Evolutionary conservation across 2,329 filamentous ascomycete genomes (phyloP), one percentile per base, ranked within the genome.

Genomic region (Fusarium staphyleae): DNA sequence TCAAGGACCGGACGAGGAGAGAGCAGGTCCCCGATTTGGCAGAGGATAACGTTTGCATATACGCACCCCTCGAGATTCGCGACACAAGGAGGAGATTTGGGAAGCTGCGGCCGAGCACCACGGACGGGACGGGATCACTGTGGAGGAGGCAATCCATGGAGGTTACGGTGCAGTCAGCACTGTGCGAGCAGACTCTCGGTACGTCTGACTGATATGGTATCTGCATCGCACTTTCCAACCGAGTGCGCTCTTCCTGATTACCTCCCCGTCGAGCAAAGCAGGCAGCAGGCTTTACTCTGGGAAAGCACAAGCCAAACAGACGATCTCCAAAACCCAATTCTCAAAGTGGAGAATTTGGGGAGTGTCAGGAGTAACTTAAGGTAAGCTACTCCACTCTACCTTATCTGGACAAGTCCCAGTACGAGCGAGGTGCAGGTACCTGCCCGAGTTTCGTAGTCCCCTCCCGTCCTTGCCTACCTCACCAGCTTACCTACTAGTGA

Each of bases 281-380:
- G n/a, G n/a, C n/a, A 32, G 22, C 43, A 29, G 33, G 36, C 47
- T 37, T 41, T 13, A 46, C 33, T 40, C 47, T 39, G 19, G 44
- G 18, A 34, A 12, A 40, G 50, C 53, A 45, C 54, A 56, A 46
- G 50, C 49, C 61, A 57, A 52, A 45, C 52, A 37, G 57, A 52
- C 51, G 61, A 64, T 64, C 52, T 55, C 37, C 37, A 57, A 56
- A 57, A 53, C 54, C 22, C 39, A 52, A 62, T 62, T 55, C 48
- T 34, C 43, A 58, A 34, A 48, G 58, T 61, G 59, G 59, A 8
- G 59, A 60, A 37, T 57, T 61, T 39, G 34, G 34, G 19, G 28
- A 45, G 54, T 59, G 58, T 59, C 45, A 44, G 43, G 36, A 18
- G 28, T 34, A n/a, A n/a, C n/a, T n/a, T n/a, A n/a, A n/a, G n/a